A percentile compares a stretch with the other conserved stretches of the same genome.
phyloP scores from a whole-genome alignment of 805 yeast species.

The Wickerhamiella kurtzmanii region DNA sequence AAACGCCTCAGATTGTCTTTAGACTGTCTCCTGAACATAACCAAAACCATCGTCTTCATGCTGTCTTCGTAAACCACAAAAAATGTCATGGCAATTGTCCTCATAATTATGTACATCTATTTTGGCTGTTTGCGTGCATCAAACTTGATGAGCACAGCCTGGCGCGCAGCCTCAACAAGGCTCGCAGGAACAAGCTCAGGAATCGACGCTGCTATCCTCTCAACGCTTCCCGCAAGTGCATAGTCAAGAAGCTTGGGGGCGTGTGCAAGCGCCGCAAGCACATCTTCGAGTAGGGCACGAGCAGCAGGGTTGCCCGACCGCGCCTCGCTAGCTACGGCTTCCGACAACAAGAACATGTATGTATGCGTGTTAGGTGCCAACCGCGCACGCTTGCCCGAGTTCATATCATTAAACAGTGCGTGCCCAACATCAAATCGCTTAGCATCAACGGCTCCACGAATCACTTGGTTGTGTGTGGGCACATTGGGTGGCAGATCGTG shows the following conservation, averaged over 20 bases:
- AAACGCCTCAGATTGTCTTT: too few relatives aligned
- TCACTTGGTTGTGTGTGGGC: conserved; percentile 23
- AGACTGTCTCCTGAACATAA: too few relatives aligned
- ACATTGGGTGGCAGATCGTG: conserved; percentile 20
- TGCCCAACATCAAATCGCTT: conserved; percentile 15
- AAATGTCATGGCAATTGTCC: too few relatives aligned
- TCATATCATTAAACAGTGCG: conserved; percentile 13
- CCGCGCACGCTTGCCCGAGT: conserved; percentile 9
- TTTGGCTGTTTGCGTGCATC: conserved; percentile 5
- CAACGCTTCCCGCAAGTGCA: conserved; percentile 11
- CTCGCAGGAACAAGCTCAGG: conserved; percentile 6
- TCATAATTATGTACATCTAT: conserved; percentile 6
- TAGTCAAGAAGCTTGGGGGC: conserved; percentile 11
- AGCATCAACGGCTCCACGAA: conserved; percentile 18
- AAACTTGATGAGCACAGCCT: conserved; percentile 4
- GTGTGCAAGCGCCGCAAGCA: conserved; percentile 4
- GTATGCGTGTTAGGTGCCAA: conserved; percentile 21
- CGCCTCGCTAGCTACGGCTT: not conserved
- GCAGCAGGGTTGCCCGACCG: not conserved
- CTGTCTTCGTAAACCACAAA: too few relatives aligned
- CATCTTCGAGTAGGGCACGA: conserved; percentile 5
- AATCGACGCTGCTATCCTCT: conserved; percentile 2
- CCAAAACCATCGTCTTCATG: too few relatives aligned
- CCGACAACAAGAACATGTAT: conserved; percentile 18
- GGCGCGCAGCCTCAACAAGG: conserved; percentile 1